A percentile compares a stretch with the other conserved stretches of the same genome.
Evolutionary conservation across 2,329 filamentous ascomycete species (phyloP).

Genomic region (Cytospora piceae): DNA sequence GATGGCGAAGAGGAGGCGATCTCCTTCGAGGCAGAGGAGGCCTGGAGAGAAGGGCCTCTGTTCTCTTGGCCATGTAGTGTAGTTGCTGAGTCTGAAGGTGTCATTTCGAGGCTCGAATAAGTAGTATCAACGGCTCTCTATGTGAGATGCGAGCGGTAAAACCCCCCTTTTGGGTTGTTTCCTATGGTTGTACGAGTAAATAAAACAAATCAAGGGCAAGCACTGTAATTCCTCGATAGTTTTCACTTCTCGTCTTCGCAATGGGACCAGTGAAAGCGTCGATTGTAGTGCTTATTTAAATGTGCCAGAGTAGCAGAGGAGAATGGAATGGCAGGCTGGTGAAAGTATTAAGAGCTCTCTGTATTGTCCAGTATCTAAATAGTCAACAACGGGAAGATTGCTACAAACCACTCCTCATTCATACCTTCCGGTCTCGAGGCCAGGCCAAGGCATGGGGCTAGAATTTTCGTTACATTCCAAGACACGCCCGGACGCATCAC

Average conservation of each 20-base stretch:
- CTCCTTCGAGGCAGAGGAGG: neutral
- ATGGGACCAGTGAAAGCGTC: neutral
- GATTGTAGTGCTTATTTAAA: neutral
- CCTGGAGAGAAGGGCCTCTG: neutral
- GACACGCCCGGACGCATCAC: slow-evolving; percentile 14
- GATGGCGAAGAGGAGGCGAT: neutral
- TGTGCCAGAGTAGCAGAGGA: neutral
- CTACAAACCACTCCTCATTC: neutral
- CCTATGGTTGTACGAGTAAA: neutral
- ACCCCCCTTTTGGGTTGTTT: neutral
- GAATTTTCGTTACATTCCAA: slow-evolving; percentile 7
- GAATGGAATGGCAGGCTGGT: neutral
- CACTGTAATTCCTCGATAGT: neutral
- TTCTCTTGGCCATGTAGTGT: slow-evolving; percentile 11
- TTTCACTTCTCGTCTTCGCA: neutral
- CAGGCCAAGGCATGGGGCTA: slow-evolving; percentile 10
- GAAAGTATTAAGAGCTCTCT: slow-evolving; percentile 7
- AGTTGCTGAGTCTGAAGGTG: slow-evolving; percentile 3
- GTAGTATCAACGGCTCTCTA: neutral
- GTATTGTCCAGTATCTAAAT: neutral
- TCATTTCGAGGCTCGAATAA: neutral
- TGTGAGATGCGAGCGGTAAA: neutral
- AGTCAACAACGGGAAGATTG: neutral
- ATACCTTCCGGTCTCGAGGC: slow-evolving; percentile 9
- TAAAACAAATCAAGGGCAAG: neutral